These are phyloP conservation scores for Cystobasidium onofrii DNA, from an alignment of 768 basidiomycete genomes.

Conservation along the genomic window DNA sequence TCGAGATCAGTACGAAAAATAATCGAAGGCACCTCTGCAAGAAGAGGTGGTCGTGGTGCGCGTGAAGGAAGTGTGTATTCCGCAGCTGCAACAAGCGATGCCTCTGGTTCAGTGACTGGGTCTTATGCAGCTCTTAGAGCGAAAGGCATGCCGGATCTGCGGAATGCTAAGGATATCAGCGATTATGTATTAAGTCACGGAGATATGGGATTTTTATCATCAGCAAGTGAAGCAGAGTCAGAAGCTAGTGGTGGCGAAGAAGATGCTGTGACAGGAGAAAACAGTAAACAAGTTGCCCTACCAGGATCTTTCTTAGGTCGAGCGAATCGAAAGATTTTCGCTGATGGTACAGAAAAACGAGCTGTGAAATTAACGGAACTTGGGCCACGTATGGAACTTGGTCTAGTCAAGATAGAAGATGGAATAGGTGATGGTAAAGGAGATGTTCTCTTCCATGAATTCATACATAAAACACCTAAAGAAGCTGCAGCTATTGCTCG, in stretches of 20 bases:
- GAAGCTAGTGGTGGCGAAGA: conserved; percentile 61
- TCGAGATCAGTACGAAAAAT: conserved; percentile 82
- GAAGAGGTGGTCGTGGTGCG: conserved; percentile 51
- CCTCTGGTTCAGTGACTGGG: conserved; percentile 25
- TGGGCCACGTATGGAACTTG: conserved; percentile 88
- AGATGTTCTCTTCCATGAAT: conserved; percentile 84
- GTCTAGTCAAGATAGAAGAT: conserved; percentile 85
- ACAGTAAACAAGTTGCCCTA: conserved; percentile 56
- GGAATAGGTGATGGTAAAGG: conserved; percentile 91
- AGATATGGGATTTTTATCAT: conserved; percentile 44
- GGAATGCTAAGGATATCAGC: conserved; percentile 85
- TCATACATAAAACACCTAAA: conserved; percentile 67
- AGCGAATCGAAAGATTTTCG: conserved; percentile 65
- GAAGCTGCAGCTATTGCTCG: conserved; percentile 53
- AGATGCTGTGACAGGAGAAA: conserved; percentile 50
- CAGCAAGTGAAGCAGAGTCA: conserved; percentile 51
- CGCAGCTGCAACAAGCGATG: conserved; percentile 17
- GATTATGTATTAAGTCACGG: conserved; percentile 76
- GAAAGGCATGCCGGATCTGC: conserved; percentile 60
- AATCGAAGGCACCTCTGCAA: conserved; percentile 56
- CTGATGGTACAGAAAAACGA: conserved; percentile 54
- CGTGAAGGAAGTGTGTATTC: conserved; percentile 42
- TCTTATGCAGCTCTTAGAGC: conserved; percentile 23
- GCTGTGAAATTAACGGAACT: conserved; percentile 89
- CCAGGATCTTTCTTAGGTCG: conserved; percentile 90